Conservation (phyloP, 129 eudicot genomes). For the Erigeron canadensis region DNA sequence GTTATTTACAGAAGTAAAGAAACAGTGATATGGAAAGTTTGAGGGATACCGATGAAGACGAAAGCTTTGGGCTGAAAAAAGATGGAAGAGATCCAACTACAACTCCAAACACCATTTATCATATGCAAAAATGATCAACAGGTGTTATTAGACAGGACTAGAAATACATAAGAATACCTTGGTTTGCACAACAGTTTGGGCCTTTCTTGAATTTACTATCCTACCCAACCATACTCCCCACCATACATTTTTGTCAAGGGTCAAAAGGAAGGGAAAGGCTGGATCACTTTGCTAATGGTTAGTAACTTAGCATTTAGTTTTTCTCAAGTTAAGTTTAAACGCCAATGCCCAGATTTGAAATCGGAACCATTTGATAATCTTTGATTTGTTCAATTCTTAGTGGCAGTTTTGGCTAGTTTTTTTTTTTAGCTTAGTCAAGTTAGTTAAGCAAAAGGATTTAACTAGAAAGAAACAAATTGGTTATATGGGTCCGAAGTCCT, state of each 20-base stretch:
- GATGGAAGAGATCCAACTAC: conserved; percentile 35
- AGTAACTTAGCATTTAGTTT: too few species aligned
- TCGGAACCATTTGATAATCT: too few species aligned
- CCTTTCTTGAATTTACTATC: conserved; percentile 25
- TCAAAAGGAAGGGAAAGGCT: not conserved
- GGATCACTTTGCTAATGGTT: not conserved
- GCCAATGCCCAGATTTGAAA: too few species aligned
- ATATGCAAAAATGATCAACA: conserved; percentile 6
- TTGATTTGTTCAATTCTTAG: too few species aligned
- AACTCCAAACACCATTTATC: conserved; percentile 27
- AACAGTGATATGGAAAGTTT: not conserved
- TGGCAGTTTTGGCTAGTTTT: too few species aligned
- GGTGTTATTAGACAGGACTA: too few species aligned
- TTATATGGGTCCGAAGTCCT: too few species aligned
- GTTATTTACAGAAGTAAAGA: conserved; percentile 2
- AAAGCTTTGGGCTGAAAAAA: conserved; percentile 17
- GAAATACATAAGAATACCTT: conserved; percentile 34
- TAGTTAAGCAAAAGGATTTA: too few species aligned
- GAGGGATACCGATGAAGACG: conserved; percentile 24
- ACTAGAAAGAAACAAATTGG: too few species aligned
- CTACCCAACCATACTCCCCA: conserved; percentile 29
- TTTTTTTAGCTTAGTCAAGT: too few species aligned
- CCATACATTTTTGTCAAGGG: conserved; percentile 23
- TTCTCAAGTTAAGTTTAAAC: too few species aligned
- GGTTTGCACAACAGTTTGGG: conserved; percentile 6